Base-by-base conservation (phyloP, 164 flowering plant species). In the Pachysandra terminalis region DNA sequence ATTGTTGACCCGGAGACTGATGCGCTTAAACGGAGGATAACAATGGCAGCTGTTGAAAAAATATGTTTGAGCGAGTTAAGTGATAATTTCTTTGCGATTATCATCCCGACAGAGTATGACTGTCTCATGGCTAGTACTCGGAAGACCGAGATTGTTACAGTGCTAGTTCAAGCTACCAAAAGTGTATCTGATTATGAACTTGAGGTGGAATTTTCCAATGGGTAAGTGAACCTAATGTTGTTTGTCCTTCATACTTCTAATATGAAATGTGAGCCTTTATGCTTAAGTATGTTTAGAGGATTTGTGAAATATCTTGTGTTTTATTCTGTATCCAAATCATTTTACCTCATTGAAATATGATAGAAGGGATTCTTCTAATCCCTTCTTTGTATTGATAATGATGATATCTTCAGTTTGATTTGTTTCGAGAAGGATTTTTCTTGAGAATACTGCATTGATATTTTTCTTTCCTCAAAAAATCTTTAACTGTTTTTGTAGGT, bases 61-160 rank as follows among this genome's bases (percentile, higher is more conserved):
- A 74, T 96, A 51, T 87, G 86, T 74, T 80, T 93, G 83, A 96
- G 99, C 75, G 88, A 91, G 78, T 75, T 93, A 37, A 83, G 87
- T 64, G 99, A 96, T 74, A 90, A 96, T 71, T 96, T 93, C 76
- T 84, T 93, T 74, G 85, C 94, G 0, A 82, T 96, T 68, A 79
- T 86, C 19, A 78, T 96, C 64, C 99, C 95, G 17, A 89, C 83
- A 5, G 99, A 96, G 78, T 96, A 91, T 77, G 99, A 91, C 75
- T 51, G 86, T 48, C 90, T 93, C 35, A 82, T 96, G 89, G 97
- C 98, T 40, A 91, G 96, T 75, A 87, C 96, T 32, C 82, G 97
- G 27, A 93, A 96, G 80, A 81, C 86, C n/a, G 97, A 96, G 74
- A 88, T 96, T 63, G 93, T 90, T 16, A 87, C 86, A 8, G 84